Percentiles rank a stretch among this genome's conserved stretches.
These are phyloP conservation scores for Sordariomycetes sp. DNA, from an alignment of 2,329 filamentous ascomycete species.

Conservation along the genomic window DNA sequence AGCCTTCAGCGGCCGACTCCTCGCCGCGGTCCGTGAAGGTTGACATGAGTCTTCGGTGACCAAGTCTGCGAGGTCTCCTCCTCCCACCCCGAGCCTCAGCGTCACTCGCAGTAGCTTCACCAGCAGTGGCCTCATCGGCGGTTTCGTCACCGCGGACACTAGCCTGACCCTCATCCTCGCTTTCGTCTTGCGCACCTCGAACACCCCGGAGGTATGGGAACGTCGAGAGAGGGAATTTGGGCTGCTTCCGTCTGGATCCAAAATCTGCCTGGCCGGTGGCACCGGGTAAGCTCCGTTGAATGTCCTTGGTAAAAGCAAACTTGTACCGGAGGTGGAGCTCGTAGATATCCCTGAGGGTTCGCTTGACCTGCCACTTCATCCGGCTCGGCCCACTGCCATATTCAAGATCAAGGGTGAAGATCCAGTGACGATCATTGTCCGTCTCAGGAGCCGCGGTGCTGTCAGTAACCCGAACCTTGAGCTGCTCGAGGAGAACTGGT, in stretches of 20 bases:
- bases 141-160: conserved; percentile 30
- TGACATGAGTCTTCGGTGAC: conserved; percentile 25
- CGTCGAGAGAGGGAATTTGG: conserved; percentile 78
- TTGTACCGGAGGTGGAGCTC: conserved; percentile 94
- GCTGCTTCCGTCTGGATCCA: conserved; percentile 59
- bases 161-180: conserved; percentile 58
- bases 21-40: conserved; percentile 37
- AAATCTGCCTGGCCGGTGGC: conserved; percentile 20
- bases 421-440: conserved; percentile 56
- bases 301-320: conserved; percentile 55
- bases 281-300: conserved; percentile 67
- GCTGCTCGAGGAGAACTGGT: conserved; percentile 86
- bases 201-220: conserved; percentile 83
- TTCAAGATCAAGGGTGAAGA: conserved; percentile 87
- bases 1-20: conserved; percentile 26
- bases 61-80: conserved; percentile 9
- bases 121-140: conserved; percentile 52
- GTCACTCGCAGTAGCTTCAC: conserved; percentile 28
- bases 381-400: conserved; percentile 91
- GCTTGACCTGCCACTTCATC: conserved; percentile 92
- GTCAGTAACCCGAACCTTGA: conserved; percentile 79
- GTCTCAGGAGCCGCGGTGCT: conserved; percentile 59
- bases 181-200: conserved; percentile 66
- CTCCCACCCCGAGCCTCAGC: conserved; percentile 4
- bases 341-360: conserved; percentile 79